Conservation (phyloP, 2,329 filamentous ascomycete genomes). For the Fusarium sp. region DNA sequence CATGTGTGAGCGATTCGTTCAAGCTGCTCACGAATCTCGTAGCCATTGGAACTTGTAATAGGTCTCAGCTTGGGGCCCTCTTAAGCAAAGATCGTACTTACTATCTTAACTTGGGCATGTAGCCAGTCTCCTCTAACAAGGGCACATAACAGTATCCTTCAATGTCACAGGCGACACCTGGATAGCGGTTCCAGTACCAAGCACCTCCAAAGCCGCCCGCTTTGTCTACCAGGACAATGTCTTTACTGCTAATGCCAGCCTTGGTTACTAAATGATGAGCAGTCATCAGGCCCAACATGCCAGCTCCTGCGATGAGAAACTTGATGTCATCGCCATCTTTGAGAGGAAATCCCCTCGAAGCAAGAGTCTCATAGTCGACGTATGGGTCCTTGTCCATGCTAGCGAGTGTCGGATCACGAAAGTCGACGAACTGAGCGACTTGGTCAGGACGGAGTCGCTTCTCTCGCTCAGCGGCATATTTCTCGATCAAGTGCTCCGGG, state of each 20-base stretch:
- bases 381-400: neutral
- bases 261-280: neutral
- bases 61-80: neutral
- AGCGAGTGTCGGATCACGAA: neutral
- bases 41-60: slow-evolving; percentile 41
- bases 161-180: slow-evolving; percentile 8
- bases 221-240: slow-evolving; percentile 55
- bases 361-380: neutral
- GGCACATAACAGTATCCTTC: slow-evolving; percentile 14
- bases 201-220: slow-evolving; percentile 61
- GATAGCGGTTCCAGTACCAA: slow-evolving; percentile 59
- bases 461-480: neutral
- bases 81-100: slow-evolving; percentile 22
- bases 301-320: neutral
- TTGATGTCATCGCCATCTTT: neutral
- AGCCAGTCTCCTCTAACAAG: slow-evolving; percentile 54
- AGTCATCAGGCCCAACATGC: neutral
- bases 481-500: neutral
- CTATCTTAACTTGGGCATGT: slow-evolving; percentile 66
- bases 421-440: neutral
- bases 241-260: slow-evolving; percentile 15
- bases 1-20: slow-evolving; percentile 58
- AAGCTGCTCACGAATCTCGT: slow-evolving; percentile 58
- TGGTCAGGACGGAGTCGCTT: neutral
- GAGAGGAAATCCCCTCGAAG: neutral